Percentiles rank a stretch among this genome's conserved stretches.
These are phyloP conservation scores for Apophysomyces elegans DNA, from an alignment of 371 early-diverging fungal species.

Conservation along the genomic window DNA sequence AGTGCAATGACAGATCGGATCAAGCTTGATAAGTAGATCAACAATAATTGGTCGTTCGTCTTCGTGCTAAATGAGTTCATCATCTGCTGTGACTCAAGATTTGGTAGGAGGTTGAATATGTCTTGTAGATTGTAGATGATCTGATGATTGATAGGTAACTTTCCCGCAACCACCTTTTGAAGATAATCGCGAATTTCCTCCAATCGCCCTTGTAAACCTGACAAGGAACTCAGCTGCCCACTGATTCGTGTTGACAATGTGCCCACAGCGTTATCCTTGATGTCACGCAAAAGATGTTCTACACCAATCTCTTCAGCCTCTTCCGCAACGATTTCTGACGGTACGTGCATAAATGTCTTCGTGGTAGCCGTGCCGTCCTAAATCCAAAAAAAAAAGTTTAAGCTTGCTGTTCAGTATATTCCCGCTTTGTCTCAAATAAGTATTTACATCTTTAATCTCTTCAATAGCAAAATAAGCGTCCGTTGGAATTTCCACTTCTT, in stretches of 20 bases:
- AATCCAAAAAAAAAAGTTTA: neutral
- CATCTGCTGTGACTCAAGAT: constrained; percentile 76
- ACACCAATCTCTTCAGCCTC: constrained; percentile 99
- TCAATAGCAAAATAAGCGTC: constrained; percentile 96
- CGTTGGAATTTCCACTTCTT: constrained; percentile 91
- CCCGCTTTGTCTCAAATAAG: neutral
- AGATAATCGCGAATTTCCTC: constrained; percentile 88
- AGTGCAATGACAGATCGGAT: constrained; percentile 94
- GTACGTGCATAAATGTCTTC: constrained; percentile 95
- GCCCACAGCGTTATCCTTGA: constrained; percentile 96
- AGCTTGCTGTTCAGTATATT: neutral
- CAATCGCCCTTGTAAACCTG: constrained; percentile 83
- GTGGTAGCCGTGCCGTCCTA: constrained; percentile 96
- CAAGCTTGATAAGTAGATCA: constrained; percentile 90
- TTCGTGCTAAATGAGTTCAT: constrained; percentile 84
- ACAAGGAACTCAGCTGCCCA: constrained; percentile 87
- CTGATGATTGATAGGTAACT: constrained; percentile 92
- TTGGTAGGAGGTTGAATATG: constrained; percentile 94
- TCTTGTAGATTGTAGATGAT: constrained; percentile 97
- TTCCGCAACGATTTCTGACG: constrained; percentile 97
- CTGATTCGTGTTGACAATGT: constrained; percentile 89
- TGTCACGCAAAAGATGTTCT: constrained; percentile 98
- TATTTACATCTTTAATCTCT: constrained; percentile 87
- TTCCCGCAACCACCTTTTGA: constrained; percentile 82
- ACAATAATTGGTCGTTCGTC: constrained; percentile 95